Base-by-base conservation (phyloP, 2,329 filamentous ascomycete genomes). In the Xylaria sp. region DNA sequence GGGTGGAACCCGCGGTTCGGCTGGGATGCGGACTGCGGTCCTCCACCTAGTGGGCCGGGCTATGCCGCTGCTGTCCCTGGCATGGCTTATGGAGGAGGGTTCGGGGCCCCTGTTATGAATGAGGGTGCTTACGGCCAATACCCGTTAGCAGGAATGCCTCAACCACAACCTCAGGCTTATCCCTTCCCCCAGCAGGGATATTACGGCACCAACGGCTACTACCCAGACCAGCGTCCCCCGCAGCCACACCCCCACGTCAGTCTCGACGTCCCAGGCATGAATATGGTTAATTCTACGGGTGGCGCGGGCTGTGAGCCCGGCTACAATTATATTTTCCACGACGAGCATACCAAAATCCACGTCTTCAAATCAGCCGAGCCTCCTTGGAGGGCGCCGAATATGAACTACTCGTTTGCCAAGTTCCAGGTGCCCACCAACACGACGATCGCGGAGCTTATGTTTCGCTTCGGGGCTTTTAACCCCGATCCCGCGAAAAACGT, bases 321-420 rank as follows among this genome's bases (percentile, higher is more conserved):
- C 1, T 89, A 87, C 76, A 85, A 86, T 75, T 86, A 87, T 73
- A 82, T 87, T 69, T 88, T 87, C 74, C 81, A 84, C 0, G 68
- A 76, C 0, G 79, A 84, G 64, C 84, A 88, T 71, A 85, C 84
- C 29, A 87, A 85, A 65, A 76, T 88, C 6, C 85, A 88, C 67
- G 77, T 89, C 2, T 80, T 89, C 72, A 81, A 81, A 64, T 79
- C 80, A 8, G 68, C 74, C 15, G 77, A 72, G 0, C 77, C 82
- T 0, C 86, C 86, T 0, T 88, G 86, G 86, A 79, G 82, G 65
- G 72, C 81, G 6, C 78, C 74, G 0, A 68, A 76, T 51, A 77
- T 74, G 31, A 71, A 74, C 63, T 76, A 84, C 35, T 70, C 76
- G 0, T 84, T 85, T 68, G 76, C 80, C 51, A 80, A 81, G 0